Evolutionary conservation across 176 grass and related monocot genomes (phyloP), one percentile per base, ranked within the genome.

Genomic region (Musa acuminata): DNA sequence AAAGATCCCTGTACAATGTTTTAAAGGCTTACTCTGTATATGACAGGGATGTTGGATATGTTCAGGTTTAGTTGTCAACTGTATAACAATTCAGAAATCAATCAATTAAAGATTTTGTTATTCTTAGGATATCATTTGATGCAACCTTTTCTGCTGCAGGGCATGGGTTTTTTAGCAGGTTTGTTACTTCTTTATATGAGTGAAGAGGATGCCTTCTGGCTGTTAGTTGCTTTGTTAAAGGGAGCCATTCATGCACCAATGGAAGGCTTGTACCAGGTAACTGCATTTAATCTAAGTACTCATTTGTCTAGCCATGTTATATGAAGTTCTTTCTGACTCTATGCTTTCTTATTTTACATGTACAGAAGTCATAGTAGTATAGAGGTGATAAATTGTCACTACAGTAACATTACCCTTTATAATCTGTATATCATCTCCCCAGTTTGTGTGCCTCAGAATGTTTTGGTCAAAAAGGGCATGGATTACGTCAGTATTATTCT

Each of bases 181-280:
- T 49, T 99, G 67, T 79, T 99, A 21, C 90, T 99, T 79, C 90
- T 99, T 73, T 99, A 99, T 72, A 99, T 99, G 95, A 91, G 95
- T 22, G 95, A 99, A 54, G 95, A 99, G 69, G 90, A 99, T 85
- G 90, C 86, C 74, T 99, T 99, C 79, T 99, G 95, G 95, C 75
- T 99, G 64, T 85, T 99, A 76, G 95, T 99, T 27, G 95, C 90
- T 21, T 87, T 99, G 83, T 83, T 99, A 9, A 99, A 99, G 73
- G 95, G 95, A 75, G 95, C 95, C 19, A 91, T 98, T 79, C 95
- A 98, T 94, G 75, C 88, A 13, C 95, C 95, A 66, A 98, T 98
- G 90, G 90, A 98, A 79, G 95, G 95, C 19, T 87, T 98, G 78
- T 98, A 98, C 86, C 95, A 90, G 90, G 95, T 98, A 87, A 82